Evolutionary conservation across 306 rosid genomes (phyloP).

Genomic region (Phaseolus lunatus): DNA sequence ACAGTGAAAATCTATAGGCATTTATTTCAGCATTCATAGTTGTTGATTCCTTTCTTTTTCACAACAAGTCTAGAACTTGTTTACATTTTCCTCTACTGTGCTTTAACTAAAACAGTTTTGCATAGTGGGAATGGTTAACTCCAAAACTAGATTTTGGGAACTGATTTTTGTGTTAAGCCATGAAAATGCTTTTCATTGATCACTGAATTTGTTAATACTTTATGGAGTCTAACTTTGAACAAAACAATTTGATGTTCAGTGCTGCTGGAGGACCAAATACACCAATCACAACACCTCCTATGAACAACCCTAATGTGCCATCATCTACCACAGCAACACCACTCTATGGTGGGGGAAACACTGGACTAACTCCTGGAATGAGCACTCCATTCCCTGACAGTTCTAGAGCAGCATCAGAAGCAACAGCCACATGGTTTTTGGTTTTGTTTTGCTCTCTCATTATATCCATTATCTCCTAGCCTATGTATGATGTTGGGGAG

Average conservation of each 20-base stretch:
- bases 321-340: slow-evolving; percentile 56
- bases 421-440: slow-evolving; percentile 34
- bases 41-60: neutral
- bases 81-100: too few relatives aligned
- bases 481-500: slow-evolving; percentile 46
- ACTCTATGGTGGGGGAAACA: slow-evolving; percentile 47
- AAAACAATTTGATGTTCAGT: slow-evolving; percentile 49
- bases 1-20: neutral
- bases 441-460: slow-evolving; percentile 33
- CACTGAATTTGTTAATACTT: neutral
- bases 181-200: slow-evolving; percentile 13
- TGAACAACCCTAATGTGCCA: slow-evolving; percentile 55
- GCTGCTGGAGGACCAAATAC: slow-evolving; percentile 75
- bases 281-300: slow-evolving; percentile 54
- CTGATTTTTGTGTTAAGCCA: neutral
- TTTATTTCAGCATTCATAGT: neutral
- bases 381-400: slow-evolving; percentile 56
- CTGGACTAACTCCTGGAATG: slow-evolving; percentile 55
- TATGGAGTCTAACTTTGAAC: slow-evolving; percentile 32
- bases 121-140: neutral
- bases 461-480: slow-evolving; percentile 41
- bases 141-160: neutral
- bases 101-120: neutral
- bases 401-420: slow-evolving; percentile 51
- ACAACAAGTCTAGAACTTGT: neutral